Evolutionary conservation across 768 basidiomycete genomes (phyloP).

Genomic region (Tulasnella calospora): DNA sequence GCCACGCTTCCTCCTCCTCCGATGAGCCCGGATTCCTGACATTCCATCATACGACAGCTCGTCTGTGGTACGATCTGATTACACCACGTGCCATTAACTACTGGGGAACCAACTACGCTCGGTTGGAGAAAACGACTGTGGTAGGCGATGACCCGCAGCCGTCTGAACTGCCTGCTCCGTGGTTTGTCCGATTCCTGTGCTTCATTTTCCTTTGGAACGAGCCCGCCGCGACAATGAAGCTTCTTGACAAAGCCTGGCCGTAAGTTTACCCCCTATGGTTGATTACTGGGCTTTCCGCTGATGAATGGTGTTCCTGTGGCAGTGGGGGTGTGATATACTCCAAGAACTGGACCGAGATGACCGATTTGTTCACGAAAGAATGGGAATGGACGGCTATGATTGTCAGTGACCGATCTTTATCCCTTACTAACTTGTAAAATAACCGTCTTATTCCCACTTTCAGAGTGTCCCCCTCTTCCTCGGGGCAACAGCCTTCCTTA

Average conservation of each 20-base stretch:
- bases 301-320: too few species aligned
- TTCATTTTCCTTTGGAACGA: slow-evolving; percentile 7
- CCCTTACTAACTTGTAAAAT: not conserved
- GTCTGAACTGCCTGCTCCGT: not conserved
- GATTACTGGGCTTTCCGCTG: not conserved
- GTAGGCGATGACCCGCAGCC: not conserved
- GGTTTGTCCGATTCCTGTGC: not conserved
- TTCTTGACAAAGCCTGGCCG: not conserved
- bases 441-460: not conserved
- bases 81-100: not conserved
- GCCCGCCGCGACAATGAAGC: not conserved
- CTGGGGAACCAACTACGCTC: slow-evolving; percentile 1
- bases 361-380: not conserved
- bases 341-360: not conserved
- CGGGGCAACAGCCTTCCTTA: not conserved
- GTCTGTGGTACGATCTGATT: not conserved
- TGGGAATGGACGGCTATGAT: not conserved
- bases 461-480: not conserved
- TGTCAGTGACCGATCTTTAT: not conserved
- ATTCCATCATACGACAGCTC: not conserved
- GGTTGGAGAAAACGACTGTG: not conserved
- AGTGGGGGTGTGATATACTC: not conserved
- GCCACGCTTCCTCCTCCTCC: not conserved
- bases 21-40: too few species aligned
- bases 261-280: not conserved